These are phyloP conservation scores for Phytophthora hibernalis DNA, from an alignment of 352 stramenopile genomes.

Conservation along the genomic window DNA sequence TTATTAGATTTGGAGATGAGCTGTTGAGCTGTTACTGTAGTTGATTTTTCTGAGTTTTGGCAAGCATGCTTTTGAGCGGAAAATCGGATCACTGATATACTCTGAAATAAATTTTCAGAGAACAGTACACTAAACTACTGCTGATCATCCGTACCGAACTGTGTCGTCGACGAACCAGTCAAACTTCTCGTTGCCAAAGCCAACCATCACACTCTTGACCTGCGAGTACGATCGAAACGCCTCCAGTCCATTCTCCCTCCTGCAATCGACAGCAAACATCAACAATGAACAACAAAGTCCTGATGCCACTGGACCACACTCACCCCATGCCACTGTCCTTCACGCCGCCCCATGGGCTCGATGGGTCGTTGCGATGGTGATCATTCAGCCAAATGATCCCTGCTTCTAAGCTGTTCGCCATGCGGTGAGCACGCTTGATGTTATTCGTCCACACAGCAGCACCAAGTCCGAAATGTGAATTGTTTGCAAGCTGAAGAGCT, in stretches of 20 bases:
- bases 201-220: slow-evolving; percentile 75
- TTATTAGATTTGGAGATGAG: too few relatives aligned
- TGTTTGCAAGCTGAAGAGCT: slow-evolving; percentile 79
- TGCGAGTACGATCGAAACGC: slow-evolving; percentile 80
- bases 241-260: slow-evolving; percentile 87
- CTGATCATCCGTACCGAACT: slow-evolving; percentile 61
- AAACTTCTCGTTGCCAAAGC: slow-evolving; percentile 66
- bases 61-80: too few relatives aligned
- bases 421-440: slow-evolving; percentile 76
- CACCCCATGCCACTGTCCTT: slow-evolving; percentile 76
- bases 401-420: slow-evolving; percentile 84
- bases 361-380: slow-evolving; percentile 64
- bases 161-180: slow-evolving; percentile 79
- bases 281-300: neutral
- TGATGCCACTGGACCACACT: neutral
- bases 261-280: slow-evolving; percentile 27
- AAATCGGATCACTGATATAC: too few relatives aligned
- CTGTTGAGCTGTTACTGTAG: too few relatives aligned
- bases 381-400: slow-evolving; percentile 94
- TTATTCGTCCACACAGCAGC: slow-evolving; percentile 89
- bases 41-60: too few relatives aligned
- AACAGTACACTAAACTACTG: neutral
- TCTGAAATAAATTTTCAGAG: too few relatives aligned
- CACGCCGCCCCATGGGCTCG: slow-evolving; percentile 73
- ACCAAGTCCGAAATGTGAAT: slow-evolving; percentile 83